These are phyloP conservation scores for Sporisorium iseilematis-ciliati DNA, from an alignment of 1,284 basidiomycete genomes.

Conservation along the genomic window DNA sequence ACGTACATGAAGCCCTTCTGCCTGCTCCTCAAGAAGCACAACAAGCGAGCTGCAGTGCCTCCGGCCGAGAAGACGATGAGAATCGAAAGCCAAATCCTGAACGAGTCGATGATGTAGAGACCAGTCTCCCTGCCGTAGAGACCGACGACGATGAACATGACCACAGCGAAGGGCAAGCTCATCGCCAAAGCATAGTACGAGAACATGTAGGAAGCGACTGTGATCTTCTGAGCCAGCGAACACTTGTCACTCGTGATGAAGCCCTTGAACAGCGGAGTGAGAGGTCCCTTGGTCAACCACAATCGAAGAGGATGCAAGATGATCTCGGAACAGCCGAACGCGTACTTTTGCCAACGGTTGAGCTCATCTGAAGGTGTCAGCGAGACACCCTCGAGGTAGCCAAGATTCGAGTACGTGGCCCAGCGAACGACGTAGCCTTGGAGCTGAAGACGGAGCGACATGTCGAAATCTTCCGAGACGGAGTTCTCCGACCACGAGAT, in stretches of 20 bases:
- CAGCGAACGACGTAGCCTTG: conserved; percentile 80
- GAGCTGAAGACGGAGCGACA: conserved; percentile 73
- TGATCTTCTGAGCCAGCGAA: conserved; percentile 77
- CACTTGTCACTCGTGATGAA: conserved; percentile 71
- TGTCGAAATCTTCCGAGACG: conserved; percentile 85
- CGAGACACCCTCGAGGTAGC: conserved; percentile 87
- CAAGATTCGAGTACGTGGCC: conserved; percentile 83
- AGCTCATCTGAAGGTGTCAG: conserved; percentile 80
- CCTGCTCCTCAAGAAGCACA: conserved; percentile 83
- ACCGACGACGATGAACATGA: conserved; percentile 81
- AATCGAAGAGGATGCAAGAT: conserved; percentile 71
- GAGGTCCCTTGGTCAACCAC: conserved; percentile 81
- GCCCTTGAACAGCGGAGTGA: conserved; percentile 77
- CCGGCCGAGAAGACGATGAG: conserved; percentile 81
- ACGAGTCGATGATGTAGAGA: conserved; percentile 73
- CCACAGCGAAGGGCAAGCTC: conserved; percentile 76
- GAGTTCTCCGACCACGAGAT: conserved; percentile 86
- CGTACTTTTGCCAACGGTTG: conserved; percentile 88
- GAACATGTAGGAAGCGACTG: conserved; percentile 78
- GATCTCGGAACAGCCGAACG: conserved; percentile 76
- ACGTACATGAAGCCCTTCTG: conserved; percentile 74
- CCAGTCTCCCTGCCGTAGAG: conserved; percentile 77
- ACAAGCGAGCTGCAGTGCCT: conserved; percentile 79
- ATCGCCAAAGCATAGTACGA: conserved; percentile 83
- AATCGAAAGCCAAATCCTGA: conserved; percentile 83